These are phyloP conservation scores for Trichoderma semiorbis DNA, from an alignment of 2,329 filamentous ascomycete species.

Conservation along the genomic window DNA sequence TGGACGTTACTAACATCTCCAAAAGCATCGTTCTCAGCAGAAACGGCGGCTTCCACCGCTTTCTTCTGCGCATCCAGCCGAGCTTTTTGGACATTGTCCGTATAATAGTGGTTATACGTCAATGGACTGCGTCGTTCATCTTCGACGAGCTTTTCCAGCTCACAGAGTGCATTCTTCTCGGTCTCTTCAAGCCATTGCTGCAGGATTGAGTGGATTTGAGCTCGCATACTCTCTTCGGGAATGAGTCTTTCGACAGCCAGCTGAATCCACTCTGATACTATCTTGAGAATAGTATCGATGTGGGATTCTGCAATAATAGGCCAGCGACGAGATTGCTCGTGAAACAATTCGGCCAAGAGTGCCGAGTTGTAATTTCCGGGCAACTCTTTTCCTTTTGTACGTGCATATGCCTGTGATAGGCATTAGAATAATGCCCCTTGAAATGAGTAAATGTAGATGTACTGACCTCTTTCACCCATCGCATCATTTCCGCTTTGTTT, in stretches of 20 bases:
- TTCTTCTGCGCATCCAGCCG: not conserved
- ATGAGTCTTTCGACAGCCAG: not conserved
- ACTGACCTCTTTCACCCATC: not conserved
- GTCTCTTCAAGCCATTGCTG: not conserved
- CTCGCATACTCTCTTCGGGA: not conserved
- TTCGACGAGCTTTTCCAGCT: not conserved
- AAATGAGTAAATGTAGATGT: not conserved
- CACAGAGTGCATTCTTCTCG: not conserved
- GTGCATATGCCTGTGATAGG: not conserved
- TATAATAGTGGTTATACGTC: slow-evolving; percentile 4
- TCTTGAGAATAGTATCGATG: not conserved
- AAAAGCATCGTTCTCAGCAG: not conserved
- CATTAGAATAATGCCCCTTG: not conserved
- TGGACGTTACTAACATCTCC: not conserved
- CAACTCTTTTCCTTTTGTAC: not conserved
- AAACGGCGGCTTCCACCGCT: not conserved
- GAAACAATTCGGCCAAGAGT: not conserved
- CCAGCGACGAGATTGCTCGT: not conserved
- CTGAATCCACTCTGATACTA: not conserved
- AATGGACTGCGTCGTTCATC: not conserved
- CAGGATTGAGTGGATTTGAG: not conserved
- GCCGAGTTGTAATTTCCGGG: not conserved
- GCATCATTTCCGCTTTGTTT: not conserved
- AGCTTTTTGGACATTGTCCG: slow-evolving; percentile 1
- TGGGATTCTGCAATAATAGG: not conserved